A percentile compares a stretch with the other conserved stretches of the same genome.
Evolutionary conservation across 2,329 filamentous ascomycete species (phyloP).

Genomic region (Pestalotiopsis sp.): DNA sequence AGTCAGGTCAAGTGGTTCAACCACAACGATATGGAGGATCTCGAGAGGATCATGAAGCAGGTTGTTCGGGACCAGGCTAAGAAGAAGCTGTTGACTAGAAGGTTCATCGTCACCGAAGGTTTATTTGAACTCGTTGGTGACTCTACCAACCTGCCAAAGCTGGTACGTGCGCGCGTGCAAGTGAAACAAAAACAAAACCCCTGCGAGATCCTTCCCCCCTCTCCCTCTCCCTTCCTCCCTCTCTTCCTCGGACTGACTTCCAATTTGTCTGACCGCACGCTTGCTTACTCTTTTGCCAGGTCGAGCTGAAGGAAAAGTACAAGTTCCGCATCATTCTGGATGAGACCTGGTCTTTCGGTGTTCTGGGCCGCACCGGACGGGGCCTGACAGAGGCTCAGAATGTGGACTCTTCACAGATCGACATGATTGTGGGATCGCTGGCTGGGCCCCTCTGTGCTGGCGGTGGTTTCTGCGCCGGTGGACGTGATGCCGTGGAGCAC

Average conservation of each 20-base stretch:
- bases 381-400: slow-evolving; percentile 96
- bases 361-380: slow-evolving; percentile 86
- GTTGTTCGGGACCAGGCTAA: slow-evolving; percentile 84
- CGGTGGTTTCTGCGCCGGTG: slow-evolving; percentile 93
- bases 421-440: slow-evolving; percentile 96
- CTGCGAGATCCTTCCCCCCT: neutral
- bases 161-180: slow-evolving; percentile 56
- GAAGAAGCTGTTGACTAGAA: slow-evolving; percentile 85
- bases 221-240: too few relatives aligned
- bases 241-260: neutral
- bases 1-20: slow-evolving; percentile 93
- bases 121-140: slow-evolving; percentile 92
- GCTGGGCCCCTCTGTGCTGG: slow-evolving; percentile 88
- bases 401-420: slow-evolving; percentile 87
- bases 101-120: slow-evolving; percentile 96
- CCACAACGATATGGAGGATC: slow-evolving; percentile 93
- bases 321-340: slow-evolving; percentile 98
- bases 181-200: neutral
- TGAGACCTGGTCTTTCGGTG: slow-evolving; percentile 96
- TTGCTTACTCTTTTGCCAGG: slow-evolving; percentile 43
- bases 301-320: slow-evolving; percentile 93
- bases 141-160: slow-evolving; percentile 78
- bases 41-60: slow-evolving; percentile 82
- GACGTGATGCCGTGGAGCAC: slow-evolving; percentile 90
- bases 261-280: slow-evolving; percentile 4